Evolutionary conservation across 140 eudicot species (phyloP), one percentile per base, ranked within the genome.

Genomic region (Erigeron philadelphicus): DNA sequence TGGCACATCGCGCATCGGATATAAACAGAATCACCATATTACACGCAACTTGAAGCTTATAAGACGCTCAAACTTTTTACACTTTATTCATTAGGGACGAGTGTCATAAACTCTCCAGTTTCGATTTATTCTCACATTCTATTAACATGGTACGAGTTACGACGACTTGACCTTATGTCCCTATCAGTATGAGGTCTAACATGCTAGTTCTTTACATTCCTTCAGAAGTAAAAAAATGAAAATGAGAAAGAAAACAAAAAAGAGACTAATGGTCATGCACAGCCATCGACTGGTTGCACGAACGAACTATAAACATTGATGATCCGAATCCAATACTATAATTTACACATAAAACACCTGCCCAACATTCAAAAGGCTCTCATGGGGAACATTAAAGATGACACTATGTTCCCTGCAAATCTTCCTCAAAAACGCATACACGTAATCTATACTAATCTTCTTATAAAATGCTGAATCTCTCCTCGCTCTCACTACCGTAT

Each of bases 351-450:
- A 91, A 83, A 91, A 88, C 76, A 91, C 75, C 80, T 91, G 97
- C 8, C 97, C 97, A 67, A 91, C 97, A 46, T 88, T 91, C 71
- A 91, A 82, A 66, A 91, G 87, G 68, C 95, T 88, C 74, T 91
- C 97, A 81, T 91, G 97, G 49, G 97, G 97, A 61, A 91, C 83
- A 81, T 91, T 84, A 61, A 91, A 88, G 41, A 91, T 91, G 11
- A 86, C 97, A 75, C 97, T 91, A 66, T 88, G 73, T 76, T 91
- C 97, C 88, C 97, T 82, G 81, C 97, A 88, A n/a, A 91, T 91
- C 84, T 91, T 91, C 83, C 97, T 80, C 68, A 91, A 72, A 71
- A 91, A 91, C 8, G 95, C 95, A 76, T 91, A 91, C 11, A 88
- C 78, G 52, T 88, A 88, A 83, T 91, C 97, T 44, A 91, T 85